Conservation (phyloP, 257 asterid genomes). For the Scutellaria baicalensis region DNA sequence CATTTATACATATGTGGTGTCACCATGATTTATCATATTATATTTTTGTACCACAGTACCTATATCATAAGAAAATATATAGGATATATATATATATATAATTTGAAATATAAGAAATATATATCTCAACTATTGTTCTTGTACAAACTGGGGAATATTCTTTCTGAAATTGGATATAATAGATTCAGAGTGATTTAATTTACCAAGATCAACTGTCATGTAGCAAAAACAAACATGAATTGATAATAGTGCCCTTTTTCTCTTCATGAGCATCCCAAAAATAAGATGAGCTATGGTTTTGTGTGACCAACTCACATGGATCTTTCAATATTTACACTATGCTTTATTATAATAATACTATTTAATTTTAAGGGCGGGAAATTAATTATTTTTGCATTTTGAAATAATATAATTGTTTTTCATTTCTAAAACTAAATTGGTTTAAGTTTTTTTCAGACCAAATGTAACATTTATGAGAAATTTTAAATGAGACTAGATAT, state of each 20-base stretch:
- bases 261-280: conserved; percentile 22
- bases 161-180: conserved; percentile 21
- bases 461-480: too few species aligned
- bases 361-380: conserved; percentile 22
- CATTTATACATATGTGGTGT: not conserved
- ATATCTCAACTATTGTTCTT: not conserved
- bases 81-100: conserved; percentile 10
- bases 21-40: not conserved
- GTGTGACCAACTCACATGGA: conserved; percentile 30
- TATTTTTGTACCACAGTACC: too few species aligned
- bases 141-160: conserved; percentile 36
- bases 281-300: conserved; percentile 7
- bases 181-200: conserved; percentile 21
- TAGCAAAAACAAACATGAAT: conserved; percentile 20
- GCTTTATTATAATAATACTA: not conserved
- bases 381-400: not conserved
- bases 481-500: too few species aligned
- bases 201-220: conserved; percentile 21
- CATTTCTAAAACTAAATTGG: too few species aligned
- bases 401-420: not conserved
- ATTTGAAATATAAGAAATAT: conserved; percentile 11
- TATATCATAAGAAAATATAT: not conserved
- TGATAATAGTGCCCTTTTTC: conserved; percentile 25
- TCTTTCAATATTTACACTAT: conserved; percentile 20
- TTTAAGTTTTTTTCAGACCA: too few species aligned